Percentiles rank a stretch among this genome's conserved stretches.
These are phyloP conservation scores for Fragilariopsis cylindrus DNA, from an alignment of 108 stramenopile species.

Conservation along the genomic window DNA sequence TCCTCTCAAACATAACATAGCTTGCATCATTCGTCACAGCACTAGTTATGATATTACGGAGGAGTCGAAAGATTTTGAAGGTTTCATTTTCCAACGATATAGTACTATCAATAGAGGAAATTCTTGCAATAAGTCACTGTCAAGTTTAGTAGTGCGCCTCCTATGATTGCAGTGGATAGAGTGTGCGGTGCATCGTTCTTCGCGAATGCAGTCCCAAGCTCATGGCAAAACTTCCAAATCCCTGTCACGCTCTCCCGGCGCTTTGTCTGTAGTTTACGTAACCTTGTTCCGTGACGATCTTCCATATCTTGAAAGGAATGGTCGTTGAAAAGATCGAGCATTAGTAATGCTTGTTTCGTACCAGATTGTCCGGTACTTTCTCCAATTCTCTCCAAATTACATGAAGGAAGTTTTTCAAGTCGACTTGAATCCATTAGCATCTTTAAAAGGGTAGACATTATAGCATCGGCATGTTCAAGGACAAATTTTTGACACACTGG, in stretches of 20 bases:
- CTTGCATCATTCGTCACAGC: background rate
- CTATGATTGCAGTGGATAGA: background rate
- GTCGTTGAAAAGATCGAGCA: slow-evolving; percentile 33
- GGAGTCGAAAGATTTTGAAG: slow-evolving; percentile 15
- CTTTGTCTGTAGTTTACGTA: slow-evolving; percentile 13
- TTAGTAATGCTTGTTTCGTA: slow-evolving; percentile 13
- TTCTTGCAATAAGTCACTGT: slow-evolving; percentile 17
- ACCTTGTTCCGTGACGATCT: background rate
- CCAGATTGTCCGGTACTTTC: slow-evolving; percentile 18
- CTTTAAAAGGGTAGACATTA: slow-evolving; percentile 10
- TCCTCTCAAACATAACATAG: slow-evolving; percentile 15
- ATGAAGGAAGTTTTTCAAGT: slow-evolving; percentile 33
- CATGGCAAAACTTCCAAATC: slow-evolving; percentile 20
- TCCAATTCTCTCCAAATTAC: slow-evolving; percentile 27
- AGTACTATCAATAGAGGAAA: background rate
- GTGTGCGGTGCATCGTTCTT: background rate
- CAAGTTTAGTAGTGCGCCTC: background rate
- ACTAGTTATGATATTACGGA: slow-evolving; percentile 22
- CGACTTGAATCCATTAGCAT: slow-evolving; percentile 28
- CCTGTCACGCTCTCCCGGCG: slow-evolving; percentile 12
- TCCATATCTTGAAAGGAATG: slow-evolving; percentile 2
- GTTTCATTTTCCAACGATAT: slow-evolving; percentile 36
- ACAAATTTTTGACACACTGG: slow-evolving; percentile 19
- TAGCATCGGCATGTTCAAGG: slow-evolving; percentile 1
- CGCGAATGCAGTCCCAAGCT: slow-evolving; percentile 15